phyloP scores from a whole-genome alignment of 495 filamentous ascomycete genomes.

The Penicillium verhagenii region DNA sequence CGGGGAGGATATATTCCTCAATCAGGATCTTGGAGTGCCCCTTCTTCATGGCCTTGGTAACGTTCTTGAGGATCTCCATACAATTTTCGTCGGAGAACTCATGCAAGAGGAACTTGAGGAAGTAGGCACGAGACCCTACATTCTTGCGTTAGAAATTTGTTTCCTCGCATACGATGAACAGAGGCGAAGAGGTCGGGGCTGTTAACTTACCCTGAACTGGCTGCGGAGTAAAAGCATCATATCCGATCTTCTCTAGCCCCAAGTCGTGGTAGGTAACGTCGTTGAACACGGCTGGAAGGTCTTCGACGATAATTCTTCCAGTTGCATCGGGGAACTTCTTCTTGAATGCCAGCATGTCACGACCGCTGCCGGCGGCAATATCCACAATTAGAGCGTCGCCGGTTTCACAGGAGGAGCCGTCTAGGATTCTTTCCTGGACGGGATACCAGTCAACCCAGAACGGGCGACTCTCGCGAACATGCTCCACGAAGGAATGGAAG shows the following conservation, averaged over 20 bases:
- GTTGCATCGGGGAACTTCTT: conserved; percentile 14
- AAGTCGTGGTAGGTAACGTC: conserved; percentile 18
- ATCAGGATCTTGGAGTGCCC: conserved; percentile 44
- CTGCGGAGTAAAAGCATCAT: conserved; percentile 45
- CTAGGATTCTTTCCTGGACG: conserved; percentile 19
- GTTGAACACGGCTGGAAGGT: conserved; percentile 40
- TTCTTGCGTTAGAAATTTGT: neutral
- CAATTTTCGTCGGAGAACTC: conserved; percentile 45
- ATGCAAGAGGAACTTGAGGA: conserved; percentile 45
- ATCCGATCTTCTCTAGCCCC: conserved; percentile 26
- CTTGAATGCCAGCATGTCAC: conserved; percentile 41
- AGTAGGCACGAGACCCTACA: conserved; percentile 41
- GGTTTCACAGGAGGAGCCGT: conserved; percentile 3
- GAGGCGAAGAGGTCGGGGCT: neutral
- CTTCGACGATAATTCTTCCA: conserved; percentile 44
- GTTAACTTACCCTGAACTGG: conserved; percentile 23
- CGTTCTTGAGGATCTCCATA: conserved; percentile 30
- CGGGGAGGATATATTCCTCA: conserved; percentile 39
- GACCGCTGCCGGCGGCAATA: conserved; percentile 47
- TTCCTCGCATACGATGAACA: neutral
- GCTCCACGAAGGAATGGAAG: conserved; percentile 29
- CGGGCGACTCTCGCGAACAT: conserved; percentile 15
- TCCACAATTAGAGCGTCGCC: conserved; percentile 48
- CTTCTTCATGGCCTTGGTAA: conserved; percentile 33
- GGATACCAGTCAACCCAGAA: conserved; percentile 36